Evolutionary conservation across 495 filamentous ascomycete genomes (phyloP).

Genomic region (Cudoniella acicularis): DNA sequence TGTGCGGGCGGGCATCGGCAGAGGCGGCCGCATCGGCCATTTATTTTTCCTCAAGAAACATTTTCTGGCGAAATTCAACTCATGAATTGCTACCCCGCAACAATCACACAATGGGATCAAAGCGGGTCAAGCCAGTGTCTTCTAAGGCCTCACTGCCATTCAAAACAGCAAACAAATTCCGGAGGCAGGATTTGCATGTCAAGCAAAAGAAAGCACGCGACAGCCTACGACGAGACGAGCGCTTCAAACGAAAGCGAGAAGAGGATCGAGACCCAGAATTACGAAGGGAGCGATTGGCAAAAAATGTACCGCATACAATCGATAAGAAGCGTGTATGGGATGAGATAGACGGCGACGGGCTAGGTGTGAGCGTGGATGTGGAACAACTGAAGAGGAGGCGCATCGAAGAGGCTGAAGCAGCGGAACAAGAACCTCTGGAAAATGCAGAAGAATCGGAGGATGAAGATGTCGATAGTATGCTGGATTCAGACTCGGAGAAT

Average conservation of each 20-base stretch:
- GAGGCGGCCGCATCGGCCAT: conserved; percentile 5
- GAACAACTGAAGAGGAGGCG: conserved; percentile 70
- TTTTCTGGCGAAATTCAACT: conserved; percentile 4
- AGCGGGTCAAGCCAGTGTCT: conserved; percentile 33
- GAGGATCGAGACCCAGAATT: conserved; percentile 82
- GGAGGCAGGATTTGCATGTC: conserved; percentile 69
- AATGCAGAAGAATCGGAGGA: conserved; percentile 45
- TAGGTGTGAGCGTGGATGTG: conserved; percentile 75
- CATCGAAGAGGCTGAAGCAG: conserved; percentile 59
- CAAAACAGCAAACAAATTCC: conserved; percentile 63
- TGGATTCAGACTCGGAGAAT: conserved; percentile 48
- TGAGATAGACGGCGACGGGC: conserved; percentile 62
- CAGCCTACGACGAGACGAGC: conserved; percentile 66
- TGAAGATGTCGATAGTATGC: conserved; percentile 72
- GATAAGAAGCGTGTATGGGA: conserved; percentile 94
- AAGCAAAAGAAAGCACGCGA: conserved; percentile 72
- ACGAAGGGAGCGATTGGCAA: conserved; percentile 62
- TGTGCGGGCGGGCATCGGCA: neutral
- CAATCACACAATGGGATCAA: conserved; percentile 34
- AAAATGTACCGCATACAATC: conserved; percentile 78
- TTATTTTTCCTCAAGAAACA: conserved; percentile 3
- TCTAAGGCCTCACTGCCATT: conserved; percentile 34
- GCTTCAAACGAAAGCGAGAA: conserved; percentile 73
- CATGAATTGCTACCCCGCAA: conserved; percentile 14
- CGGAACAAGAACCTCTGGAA: conserved; percentile 41